Base-by-base conservation (phyloP, 2,329 filamentous ascomycete genomes). In the Cladophialophora exuberans region DNA sequence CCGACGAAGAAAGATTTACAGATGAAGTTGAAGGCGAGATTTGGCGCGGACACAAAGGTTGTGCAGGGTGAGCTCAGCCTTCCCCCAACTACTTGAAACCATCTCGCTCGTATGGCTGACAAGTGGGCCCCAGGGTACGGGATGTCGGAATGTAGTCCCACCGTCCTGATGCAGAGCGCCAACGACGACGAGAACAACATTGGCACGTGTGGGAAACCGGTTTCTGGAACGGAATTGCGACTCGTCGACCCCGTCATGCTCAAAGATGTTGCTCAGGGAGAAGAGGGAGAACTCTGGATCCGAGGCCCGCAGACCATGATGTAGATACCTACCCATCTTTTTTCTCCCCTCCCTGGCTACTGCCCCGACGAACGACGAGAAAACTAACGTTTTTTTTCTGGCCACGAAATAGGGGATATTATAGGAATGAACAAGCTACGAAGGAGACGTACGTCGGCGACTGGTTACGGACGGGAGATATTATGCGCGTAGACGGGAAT, bases 341-440 rank as follows among this genome's bases (percentile, higher is more conserved):
- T n/a, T n/a, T n/a, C n/a, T n/a, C n/a, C n/a, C n/a, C n/a, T n/a
- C n/a, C n/a, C n/a, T n/a, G n/a, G n/a, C n/a, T n/a, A n/a, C n/a
- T n/a, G n/a, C n/a, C n/a, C n/a, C n/a, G n/a, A n/a, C n/a, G n/a
- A n/a, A n/a, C n/a, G n/a, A n/a, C n/a, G n/a, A n/a, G n/a, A n/a
- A n/a, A n/a, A n/a, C n/a, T n/a, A n/a, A n/a, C n/a, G n/a, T n/a
- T n/a, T n/a, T n/a, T n/a, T n/a, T n/a, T n/a, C n/a, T n/a, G n/a
- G n/a, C n/a, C n/a, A n/a, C n/a, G n/a, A n/a, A n/a, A n/a, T n/a
- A 78, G 82, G 62, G 90, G 88, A 1, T 95, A 93, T 66, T 79
- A 86, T 63, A 89, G 90, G 65, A 87, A 88, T 53, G 81, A 84
- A 0, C 82, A 87, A 58, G 83, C 85, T 2, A 90, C 89, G 2